phyloP scores from a whole-genome alignment of 495 filamentous ascomycete species.

The Tuber melanosporum region DNA sequence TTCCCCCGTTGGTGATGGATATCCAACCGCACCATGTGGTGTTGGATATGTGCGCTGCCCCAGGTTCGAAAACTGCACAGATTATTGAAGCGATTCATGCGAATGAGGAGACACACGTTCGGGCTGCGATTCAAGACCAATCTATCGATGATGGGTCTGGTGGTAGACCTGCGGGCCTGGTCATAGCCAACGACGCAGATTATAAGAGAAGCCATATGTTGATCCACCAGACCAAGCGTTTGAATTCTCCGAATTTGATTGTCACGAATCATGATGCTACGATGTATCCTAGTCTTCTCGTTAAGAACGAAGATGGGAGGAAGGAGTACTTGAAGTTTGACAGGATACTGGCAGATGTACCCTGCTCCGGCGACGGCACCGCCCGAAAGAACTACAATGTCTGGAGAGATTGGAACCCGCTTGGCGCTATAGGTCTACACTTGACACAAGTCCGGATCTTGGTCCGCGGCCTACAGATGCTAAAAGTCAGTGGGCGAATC shows the following conservation, averaged over 20 bases:
- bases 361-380: constrained; percentile 93
- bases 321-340: constrained; percentile 90
- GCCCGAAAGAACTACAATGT: constrained; percentile 81
- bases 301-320: constrained; percentile 49
- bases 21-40: constrained; percentile 83
- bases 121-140: constrained; percentile 50
- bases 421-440: constrained; percentile 76
- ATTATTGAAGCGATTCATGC: constrained; percentile 87
- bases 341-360: constrained; percentile 90
- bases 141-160: constrained; percentile 30
- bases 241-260: constrained; percentile 92
- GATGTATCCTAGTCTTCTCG: constrained; percentile 77
- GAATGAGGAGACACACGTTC: constrained; percentile 78
- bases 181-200: constrained; percentile 93
- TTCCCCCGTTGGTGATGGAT: constrained; percentile 90
- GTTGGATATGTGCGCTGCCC: constrained; percentile 91
- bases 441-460: constrained; percentile 80
- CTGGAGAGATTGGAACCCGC: constrained; percentile 89
- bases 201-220: constrained; percentile 94
- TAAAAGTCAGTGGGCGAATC: constrained; percentile 86
- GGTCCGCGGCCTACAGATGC: constrained; percentile 88
- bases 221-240: constrained; percentile 91
- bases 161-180: constrained; percentile 77
- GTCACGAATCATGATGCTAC: constrained; percentile 98
- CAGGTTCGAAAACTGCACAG: constrained; percentile 93